These are phyloP conservation scores for Trichoderma afroharzianum DNA, from an alignment of 2,329 filamentous ascomycete species.

Conservation along the genomic window DNA sequence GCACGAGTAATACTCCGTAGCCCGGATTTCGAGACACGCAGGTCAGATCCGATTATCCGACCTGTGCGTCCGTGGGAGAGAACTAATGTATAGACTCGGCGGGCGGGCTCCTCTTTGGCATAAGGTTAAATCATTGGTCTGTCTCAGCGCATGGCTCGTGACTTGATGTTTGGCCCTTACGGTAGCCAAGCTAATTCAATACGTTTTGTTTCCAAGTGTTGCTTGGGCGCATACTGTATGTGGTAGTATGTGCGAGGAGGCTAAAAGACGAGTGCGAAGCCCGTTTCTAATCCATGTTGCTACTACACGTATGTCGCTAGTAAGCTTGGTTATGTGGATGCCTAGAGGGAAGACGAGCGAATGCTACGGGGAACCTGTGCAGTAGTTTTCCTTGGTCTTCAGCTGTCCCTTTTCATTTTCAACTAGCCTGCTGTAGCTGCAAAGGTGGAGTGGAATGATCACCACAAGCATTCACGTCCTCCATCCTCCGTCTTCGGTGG, in stretches of 20 bases:
- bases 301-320: background rate
- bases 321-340: background rate
- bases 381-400: background rate
- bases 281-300: background rate
- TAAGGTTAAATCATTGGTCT: slow-evolving; percentile 15
- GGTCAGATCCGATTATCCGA: background rate
- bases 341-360: background rate
- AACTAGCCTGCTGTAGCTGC: background rate
- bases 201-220: background rate
- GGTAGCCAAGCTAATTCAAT: background rate
- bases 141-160: background rate
- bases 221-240: background rate
- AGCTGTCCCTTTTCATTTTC: background rate
- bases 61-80: background rate
- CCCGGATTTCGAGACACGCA: background rate
- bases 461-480: background rate
- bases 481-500: background rate
- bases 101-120: slow-evolving; percentile 2
- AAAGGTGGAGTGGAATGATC: background rate
- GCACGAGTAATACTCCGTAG: background rate
- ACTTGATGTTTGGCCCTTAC: background rate
- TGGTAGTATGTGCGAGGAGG: background rate
- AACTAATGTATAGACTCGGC: background rate
- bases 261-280: background rate
- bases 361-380: background rate